Evolutionary conservation across 1,139 yeast species (phyloP).

Genomic region (Sugiyamaella neomexicana): DNA sequence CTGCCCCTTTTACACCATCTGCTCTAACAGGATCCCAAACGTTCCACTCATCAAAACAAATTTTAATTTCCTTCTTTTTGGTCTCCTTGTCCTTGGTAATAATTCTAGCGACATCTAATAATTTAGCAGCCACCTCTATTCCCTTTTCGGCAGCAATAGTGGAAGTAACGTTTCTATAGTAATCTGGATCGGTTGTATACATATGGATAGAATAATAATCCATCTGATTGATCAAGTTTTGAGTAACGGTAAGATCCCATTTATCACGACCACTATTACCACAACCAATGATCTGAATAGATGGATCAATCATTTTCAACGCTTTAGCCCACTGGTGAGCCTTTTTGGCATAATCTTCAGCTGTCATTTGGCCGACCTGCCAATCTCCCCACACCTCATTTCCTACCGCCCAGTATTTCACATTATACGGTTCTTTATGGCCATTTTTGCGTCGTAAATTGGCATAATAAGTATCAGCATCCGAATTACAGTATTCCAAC

Average conservation of each 20-base stretch:
- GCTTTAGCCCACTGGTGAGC: constrained; percentile 44
- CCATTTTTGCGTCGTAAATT: constrained; percentile 39
- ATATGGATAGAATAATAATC: constrained; percentile 42
- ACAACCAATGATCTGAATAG: constrained; percentile 38
- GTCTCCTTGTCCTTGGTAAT: constrained; percentile 18
- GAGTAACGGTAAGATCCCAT: constrained; percentile 40
- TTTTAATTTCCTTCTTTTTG: constrained; percentile 31
- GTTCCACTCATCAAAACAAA: constrained; percentile 44
- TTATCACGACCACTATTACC: constrained; percentile 38
- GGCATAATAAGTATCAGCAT: constrained; percentile 39
- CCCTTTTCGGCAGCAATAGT: constrained; percentile 42
- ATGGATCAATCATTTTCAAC: constrained; percentile 38
- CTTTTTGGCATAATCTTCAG: constrained; percentile 38
- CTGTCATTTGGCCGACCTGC: constrained; percentile 42
- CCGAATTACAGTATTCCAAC: constrained; percentile 42
- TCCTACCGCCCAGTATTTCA: constrained; percentile 43
- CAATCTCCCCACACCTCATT: constrained; percentile 44
- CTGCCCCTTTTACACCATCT: constrained; percentile 40
- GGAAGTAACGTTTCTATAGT: constrained; percentile 37
- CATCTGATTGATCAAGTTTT: constrained; percentile 35
- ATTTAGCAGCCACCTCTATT: constrained; percentile 37
- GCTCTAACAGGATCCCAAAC: constrained; percentile 44
- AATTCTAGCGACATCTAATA: constrained; percentile 39
- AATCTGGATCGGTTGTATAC: constrained; percentile 38
- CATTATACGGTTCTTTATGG: constrained; percentile 40